These are phyloP conservation scores for Kluyveromyces sp. DNA, from an alignment of 1,139 yeast genomes.

Conservation along the genomic window DNA sequence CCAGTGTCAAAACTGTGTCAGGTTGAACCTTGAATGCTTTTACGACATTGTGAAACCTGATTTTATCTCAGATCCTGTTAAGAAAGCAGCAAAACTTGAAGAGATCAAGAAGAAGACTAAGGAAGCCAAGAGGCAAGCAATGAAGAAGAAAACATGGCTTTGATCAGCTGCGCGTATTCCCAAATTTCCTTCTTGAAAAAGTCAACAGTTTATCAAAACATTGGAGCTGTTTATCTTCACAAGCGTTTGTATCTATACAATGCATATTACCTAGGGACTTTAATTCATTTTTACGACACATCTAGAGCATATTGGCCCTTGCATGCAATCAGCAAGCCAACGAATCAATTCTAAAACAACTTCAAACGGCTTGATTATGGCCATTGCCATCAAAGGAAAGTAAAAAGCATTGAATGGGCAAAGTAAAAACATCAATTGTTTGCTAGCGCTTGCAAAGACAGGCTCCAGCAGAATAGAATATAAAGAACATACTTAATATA, in stretches of 20 bases:
- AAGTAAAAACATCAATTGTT: neutral
- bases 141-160: conserved; percentile 24
- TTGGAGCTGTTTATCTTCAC: no score
- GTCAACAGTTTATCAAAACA: no score
- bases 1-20: conserved; percentile 45
- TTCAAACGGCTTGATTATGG: no score
- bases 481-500: neutral
- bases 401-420: neutral
- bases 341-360: no score
- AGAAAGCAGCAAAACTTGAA: conserved; percentile 40
- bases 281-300: neutral
- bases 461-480: neutral
- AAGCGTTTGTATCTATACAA: neutral
- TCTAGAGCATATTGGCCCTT: no score
- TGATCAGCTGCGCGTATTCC: neutral
- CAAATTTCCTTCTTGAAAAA: no score
- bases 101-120: conserved; percentile 40
- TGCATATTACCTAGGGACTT: neutral
- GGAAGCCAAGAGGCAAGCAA: conserved; percentile 31
- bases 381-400: neutral
- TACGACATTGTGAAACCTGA: conserved; percentile 43
- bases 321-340: no score
- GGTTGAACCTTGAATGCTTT: conserved; percentile 47
- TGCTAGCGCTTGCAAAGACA: neutral
- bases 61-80: conserved; percentile 42